phyloP scores from a whole-genome alignment of 441 rosid species.

The Arabidopsis hybrid region DNA sequence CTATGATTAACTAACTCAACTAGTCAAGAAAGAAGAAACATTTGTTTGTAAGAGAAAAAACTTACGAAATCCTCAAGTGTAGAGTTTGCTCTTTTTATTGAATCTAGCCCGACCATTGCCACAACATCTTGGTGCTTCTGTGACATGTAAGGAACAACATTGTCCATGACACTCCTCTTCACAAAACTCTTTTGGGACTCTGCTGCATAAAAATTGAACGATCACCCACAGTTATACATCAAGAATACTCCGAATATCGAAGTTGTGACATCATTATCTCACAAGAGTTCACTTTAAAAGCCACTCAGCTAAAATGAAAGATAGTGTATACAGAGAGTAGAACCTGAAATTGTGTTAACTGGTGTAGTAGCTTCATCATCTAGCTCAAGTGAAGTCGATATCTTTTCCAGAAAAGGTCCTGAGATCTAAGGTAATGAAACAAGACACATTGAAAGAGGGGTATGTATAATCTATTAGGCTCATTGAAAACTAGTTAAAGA shows the following conservation, averaged over 20 bases:
- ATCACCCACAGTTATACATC: background rate
- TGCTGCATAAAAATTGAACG: constrained; percentile 22
- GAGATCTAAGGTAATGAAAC: constrained; percentile 56
- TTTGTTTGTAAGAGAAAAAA: constrained; percentile 9
- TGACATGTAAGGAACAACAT: constrained; percentile 26
- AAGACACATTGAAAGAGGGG: background rate
- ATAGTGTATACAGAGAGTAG: background rate
- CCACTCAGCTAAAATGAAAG: constrained; percentile 2
- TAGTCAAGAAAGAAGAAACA: too few relatives aligned
- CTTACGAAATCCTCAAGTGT: constrained; percentile 90
- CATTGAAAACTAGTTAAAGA: background rate
- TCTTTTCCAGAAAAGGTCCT: constrained; percentile 57
- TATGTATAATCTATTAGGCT: background rate
- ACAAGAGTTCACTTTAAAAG: background rate
- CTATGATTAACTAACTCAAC: constrained; percentile 5
- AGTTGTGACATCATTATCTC: background rate
- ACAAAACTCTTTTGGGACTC: constrained; percentile 39
- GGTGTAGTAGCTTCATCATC: constrained; percentile 35
- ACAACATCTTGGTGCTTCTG: constrained; percentile 37
- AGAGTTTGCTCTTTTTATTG: constrained; percentile 88
- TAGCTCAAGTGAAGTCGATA: constrained; percentile 47
- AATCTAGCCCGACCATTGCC: constrained; percentile 70
- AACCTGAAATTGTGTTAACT: constrained; percentile 40
- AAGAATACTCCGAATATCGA: constrained; percentile 1
- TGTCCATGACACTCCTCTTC: constrained; percentile 31